Base-by-base conservation (phyloP, 306 rosid genomes). In the Vigna angularis region DNA sequence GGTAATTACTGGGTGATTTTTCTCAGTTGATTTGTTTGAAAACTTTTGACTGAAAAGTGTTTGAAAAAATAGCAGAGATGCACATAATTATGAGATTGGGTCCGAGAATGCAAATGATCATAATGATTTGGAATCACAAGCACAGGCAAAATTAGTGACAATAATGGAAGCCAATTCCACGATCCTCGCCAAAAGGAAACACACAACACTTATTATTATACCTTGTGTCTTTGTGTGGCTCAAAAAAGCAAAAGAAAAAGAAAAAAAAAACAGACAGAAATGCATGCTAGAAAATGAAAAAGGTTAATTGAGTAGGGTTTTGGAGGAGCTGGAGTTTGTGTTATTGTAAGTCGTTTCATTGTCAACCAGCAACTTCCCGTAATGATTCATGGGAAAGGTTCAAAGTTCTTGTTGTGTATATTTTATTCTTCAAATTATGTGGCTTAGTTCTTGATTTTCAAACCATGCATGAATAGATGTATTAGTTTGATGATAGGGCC, bases 151-250 rank as follows among this genome's bases (percentile, higher is more conserved):
- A 71, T 71, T 26, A 72, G 67, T 63, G 78, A 51, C 61, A 78
- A 78, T 74, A 44, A 52, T 68, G 80, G 7, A 79, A 44, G 56
- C 58, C 66, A 77, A 79, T 68, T 68, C 74, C 83, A 83, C 81
- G 4, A 74, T 79, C 72, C 57, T 83, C 68, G 86, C 81, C 66
- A 61, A 62, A 82, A 79, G 75, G 55, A 69, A 72, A 50, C 73
- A 73, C 34, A 10, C 66, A 53, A 65, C 71, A 82, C 85, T 82
- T 15, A 82, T 83, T 28, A 78, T 34, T 28, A 73, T 24, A 38
- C 53, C 20, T 26, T 13, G 66, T 75, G 65, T 17, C 53, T 65
- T 52, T 42, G 48, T 40, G 86, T 67, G 83, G 69, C 81, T 40
- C 36, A 6, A 0, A 73, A 77, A 66, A 58, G 66, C 0, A 14